Evolutionary conservation across 805 yeast genomes (phyloP).

Genomic region (Zygotorulaspora sp.): DNA sequence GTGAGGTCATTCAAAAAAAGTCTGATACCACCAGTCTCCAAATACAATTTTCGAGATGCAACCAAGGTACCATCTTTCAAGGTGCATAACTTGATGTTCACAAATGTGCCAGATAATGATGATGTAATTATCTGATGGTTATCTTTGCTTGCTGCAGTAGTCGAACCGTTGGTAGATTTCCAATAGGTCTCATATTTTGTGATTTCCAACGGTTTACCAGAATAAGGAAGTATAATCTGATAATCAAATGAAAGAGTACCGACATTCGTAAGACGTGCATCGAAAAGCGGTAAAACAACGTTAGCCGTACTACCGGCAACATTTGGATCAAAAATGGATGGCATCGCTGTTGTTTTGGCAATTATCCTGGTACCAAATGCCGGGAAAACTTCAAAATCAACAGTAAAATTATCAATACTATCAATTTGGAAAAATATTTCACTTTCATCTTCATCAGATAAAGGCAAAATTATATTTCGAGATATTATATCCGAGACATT

Average conservation of each 20-base stretch:
- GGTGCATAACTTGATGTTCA: slow-evolving; percentile 62
- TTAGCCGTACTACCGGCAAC: slow-evolving; percentile 38
- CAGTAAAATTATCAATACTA: slow-evolving; percentile 62
- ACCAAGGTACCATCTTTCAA: slow-evolving; percentile 83
- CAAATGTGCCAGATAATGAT: slow-evolving; percentile 77
- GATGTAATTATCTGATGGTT: slow-evolving; percentile 67
- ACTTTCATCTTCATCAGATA: slow-evolving; percentile 51
- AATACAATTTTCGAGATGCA: slow-evolving; percentile 64
- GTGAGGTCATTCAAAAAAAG: slow-evolving; percentile 58
- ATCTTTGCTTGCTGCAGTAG: slow-evolving; percentile 18
- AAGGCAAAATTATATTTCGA: slow-evolving; percentile 75
- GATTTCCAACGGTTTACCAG: slow-evolving; percentile 78
- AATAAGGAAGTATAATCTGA: slow-evolving; percentile 84
- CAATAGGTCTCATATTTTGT: slow-evolving; percentile 94
- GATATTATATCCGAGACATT: slow-evolving; percentile 77
- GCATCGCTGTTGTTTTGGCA: slow-evolving; percentile 79
- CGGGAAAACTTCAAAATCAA: slow-evolving; percentile 89
- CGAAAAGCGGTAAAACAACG: slow-evolving; percentile 66
- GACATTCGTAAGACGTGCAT: slow-evolving; percentile 70
- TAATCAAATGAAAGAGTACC: slow-evolving; percentile 76
- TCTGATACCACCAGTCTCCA: slow-evolving; percentile 46
- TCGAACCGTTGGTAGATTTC: slow-evolving; percentile 74
- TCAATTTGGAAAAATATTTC: slow-evolving; percentile 82
- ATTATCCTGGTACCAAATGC: slow-evolving; percentile 89
- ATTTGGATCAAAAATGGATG: slow-evolving; percentile 43